A percentile compares a stretch with the other conserved stretches of the same genome.
Conservation (phyloP, 1,139 yeast genomes). For the Protomyces gravidus region DNA sequence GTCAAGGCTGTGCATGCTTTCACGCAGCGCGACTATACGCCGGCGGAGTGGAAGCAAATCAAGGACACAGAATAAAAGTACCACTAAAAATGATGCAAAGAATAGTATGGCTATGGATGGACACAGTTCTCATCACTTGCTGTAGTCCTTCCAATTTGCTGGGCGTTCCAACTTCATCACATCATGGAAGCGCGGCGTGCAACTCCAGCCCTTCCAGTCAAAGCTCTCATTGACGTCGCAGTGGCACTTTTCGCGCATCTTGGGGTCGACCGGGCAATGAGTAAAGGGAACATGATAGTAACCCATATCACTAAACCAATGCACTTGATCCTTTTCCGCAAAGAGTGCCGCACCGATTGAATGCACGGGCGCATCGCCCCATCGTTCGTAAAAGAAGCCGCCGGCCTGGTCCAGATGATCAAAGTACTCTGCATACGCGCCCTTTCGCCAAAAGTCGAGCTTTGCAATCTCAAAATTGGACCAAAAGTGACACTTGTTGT, state of each 20-base stretch:
- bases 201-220: conserved; percentile 77
- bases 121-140: not conserved
- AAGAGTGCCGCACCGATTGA: conserved; percentile 36
- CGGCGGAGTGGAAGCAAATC: conserved; percentile 37
- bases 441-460: conserved; percentile 68
- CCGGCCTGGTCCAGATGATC: conserved; percentile 69
- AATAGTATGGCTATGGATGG: not conserved
- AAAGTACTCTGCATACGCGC: conserved; percentile 64
- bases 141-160: conserved; percentile 19
- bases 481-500: conserved; percentile 92
- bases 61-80: conserved; percentile 29
- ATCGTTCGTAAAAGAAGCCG: conserved; percentile 87
- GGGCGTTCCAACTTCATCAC: conserved; percentile 25
- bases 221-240: conserved; percentile 74
- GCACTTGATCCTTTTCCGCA: conserved; percentile 25
- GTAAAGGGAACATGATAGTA: conserved; percentile 65
- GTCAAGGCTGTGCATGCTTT: conserved; percentile 88
- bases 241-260: conserved; percentile 50
- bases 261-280: conserved; percentile 65
- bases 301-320: conserved; percentile 48
- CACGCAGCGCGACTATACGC: conserved; percentile 57
- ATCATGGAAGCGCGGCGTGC: conserved; percentile 22
- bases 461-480: conserved; percentile 83
- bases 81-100: not conserved
- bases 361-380: conserved; percentile 97